A percentile compares a stretch with the other conserved stretches of the same genome.
Conservation (phyloP, 1,284 basidiomycete genomes). For the Ceratobasidium sp. region DNA sequence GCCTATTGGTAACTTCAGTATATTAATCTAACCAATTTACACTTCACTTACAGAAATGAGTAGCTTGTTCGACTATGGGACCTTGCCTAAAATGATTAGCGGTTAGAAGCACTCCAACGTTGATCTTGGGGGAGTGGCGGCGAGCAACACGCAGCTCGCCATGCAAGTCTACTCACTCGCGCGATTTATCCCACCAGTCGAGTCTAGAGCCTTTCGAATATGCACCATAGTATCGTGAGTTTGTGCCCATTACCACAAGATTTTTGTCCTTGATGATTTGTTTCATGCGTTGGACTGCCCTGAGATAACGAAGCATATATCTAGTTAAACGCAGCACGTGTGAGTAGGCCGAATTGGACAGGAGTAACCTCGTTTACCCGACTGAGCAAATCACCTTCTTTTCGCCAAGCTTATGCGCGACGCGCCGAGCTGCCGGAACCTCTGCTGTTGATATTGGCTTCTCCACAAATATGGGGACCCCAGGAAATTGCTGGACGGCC, state of each 20-base stretch:
- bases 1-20: conserved; percentile 66
- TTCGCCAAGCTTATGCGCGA: conserved; percentile 72
- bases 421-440: conserved; percentile 60
- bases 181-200: conserved; percentile 98
- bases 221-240: conserved; percentile 95
- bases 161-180: conserved; percentile 65
- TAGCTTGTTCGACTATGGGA: conserved; percentile 96
- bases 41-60: conserved; percentile 71
- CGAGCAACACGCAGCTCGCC: background rate
- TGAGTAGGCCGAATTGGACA: conserved; percentile 10
- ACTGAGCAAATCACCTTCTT: conserved; percentile 86
- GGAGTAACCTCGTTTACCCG: conserved; percentile 69
- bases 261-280: conserved; percentile 94
- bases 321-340: conserved; percentile 51
- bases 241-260: conserved; percentile 96
- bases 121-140: background rate
- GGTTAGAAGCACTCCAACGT: conserved; percentile 55
- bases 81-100: conserved; percentile 71
- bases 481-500: conserved; percentile 91
- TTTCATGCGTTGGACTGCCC: conserved; percentile 98
- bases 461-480: conserved; percentile 92
- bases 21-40: conserved; percentile 42
- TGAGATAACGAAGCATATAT: conserved; percentile 92
- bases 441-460: conserved; percentile 94
- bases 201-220: conserved; percentile 91